Base-by-base conservation (phyloP, 495 filamentous ascomycete species). In the Aspergillus affinis region DNA sequence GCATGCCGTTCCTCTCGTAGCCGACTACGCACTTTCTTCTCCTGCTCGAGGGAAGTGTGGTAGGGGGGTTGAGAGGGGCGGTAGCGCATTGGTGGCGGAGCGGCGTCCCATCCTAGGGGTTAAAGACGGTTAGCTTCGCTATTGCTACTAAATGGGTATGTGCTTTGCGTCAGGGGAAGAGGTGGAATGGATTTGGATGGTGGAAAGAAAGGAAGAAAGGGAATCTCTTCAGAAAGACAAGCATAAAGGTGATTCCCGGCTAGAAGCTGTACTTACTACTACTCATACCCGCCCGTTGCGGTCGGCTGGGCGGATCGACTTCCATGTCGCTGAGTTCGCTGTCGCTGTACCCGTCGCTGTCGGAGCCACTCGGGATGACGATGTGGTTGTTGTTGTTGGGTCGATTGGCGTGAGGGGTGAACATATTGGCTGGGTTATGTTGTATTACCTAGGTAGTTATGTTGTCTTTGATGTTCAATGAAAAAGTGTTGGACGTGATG, bases 1-100 rank as follows among this genome's bases (percentile, higher is more conserved):
- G 71, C 70, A 48, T 78, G 69, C 27, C 75, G 66, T 32, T 76
- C 75, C 18, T 76, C 73, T 26, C 69, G 69, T 5, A 71, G 58
- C 13, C 62, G 69, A 36, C 61, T 70, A 36, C 54, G 70, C 20
- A 60, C 30, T 53, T 55, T 63, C 49, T 61, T 63, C 27, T 65
- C 66, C 50, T 61, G 63, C 48, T 64, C 65, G 19, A 62, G 17
- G 45, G 65, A 41, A 17, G 60, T 58, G 48, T 55, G 53, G 55
- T 58, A 59, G 55, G 44, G 58, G 52, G 26, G 26, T 41, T 20
- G 36, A 26, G 20, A 56, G 18, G 36, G 10, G 47, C 17, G 36
- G 45, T 21, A 54, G 47, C 27, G 20, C 36, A 50, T 56, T 56
- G 57, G 26, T 48, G 23, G 21, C 21, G 49, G 45, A n/a, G 52